Evolutionary conservation across 106 monocot genomes (phyloP).

Genomic region (Gastrodia elata): DNA sequence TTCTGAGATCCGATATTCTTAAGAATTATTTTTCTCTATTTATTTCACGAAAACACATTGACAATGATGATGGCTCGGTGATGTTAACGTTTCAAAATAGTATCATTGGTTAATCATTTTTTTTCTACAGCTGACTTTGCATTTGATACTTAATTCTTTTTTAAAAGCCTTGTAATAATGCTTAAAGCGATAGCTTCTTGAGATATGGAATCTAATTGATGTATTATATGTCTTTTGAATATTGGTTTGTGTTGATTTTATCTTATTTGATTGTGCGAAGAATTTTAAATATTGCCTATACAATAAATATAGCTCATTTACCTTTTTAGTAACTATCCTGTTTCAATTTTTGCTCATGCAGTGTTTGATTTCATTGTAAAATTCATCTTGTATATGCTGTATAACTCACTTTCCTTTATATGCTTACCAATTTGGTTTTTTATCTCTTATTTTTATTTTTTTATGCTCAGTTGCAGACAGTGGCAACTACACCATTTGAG

Average conservation of each 20-base stretch:
- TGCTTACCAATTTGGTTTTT: background rate
- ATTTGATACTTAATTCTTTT: background rate
- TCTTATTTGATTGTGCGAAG: too few relatives aligned
- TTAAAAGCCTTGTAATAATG: background rate
- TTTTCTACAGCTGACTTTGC: background rate
- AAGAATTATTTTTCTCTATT: background rate
- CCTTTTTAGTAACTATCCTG: too few relatives aligned
- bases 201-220: background rate
- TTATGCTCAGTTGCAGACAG: background rate
- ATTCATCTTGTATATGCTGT: background rate
- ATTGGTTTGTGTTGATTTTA: too few relatives aligned
- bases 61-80: background rate
- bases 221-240: background rate
- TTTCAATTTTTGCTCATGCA: background rate
- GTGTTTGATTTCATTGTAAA: background rate
- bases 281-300: too few relatives aligned
- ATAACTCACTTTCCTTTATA: background rate
- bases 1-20: background rate
- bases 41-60: background rate
- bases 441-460: background rate
- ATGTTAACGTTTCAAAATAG: background rate
- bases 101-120: background rate
- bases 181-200: background rate
- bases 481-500: slow-evolving; percentile 2
- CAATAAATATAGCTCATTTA: too few relatives aligned